These are phyloP conservation scores for Novymonas esmeraldas DNA, from an alignment of 208 protist species.

Conservation along the genomic window DNA sequence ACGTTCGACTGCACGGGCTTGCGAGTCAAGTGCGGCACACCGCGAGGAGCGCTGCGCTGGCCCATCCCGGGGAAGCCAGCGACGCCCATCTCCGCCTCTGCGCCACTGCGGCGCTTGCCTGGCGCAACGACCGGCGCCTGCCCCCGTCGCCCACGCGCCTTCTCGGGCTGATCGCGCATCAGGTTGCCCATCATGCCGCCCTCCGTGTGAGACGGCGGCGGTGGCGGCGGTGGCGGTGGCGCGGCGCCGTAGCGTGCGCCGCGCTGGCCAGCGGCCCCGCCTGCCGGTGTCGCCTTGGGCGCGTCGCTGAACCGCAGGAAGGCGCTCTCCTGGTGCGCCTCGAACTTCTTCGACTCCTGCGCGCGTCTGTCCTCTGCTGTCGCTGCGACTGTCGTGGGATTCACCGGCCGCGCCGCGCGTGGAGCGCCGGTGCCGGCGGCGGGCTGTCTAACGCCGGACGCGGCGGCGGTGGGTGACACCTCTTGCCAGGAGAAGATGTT, in stretches of 20 bases:
- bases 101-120: not conserved
- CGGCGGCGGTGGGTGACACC: not conserved
- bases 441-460: not conserved
- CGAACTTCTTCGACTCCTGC: constrained; percentile 56
- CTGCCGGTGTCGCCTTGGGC: not conserved
- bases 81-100: constrained; percentile 24
- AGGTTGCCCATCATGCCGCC: constrained; percentile 35
- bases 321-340: constrained; percentile 42
- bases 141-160: constrained; percentile 14
- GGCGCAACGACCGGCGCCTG: constrained; percentile 1
- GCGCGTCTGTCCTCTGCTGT: constrained; percentile 33
- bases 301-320: constrained; percentile 80
- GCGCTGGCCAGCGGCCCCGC: not conserved
- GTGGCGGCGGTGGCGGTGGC: not conserved
- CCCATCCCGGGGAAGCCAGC: constrained; percentile 55
- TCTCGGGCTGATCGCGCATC: constrained; percentile 26
- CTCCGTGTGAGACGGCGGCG: constrained; percentile 2
- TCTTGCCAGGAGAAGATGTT: constrained; percentile 84
- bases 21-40: constrained; percentile 25
- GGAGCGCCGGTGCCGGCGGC: constrained; percentile 4
- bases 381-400: not conserved
- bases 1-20: constrained; percentile 32
- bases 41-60: constrained; percentile 18
- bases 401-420: constrained; percentile 10
- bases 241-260: not conserved